Base-by-base conservation (phyloP, 495 filamentous ascomycete species). In the Aspergillus incahuasiensis region DNA sequence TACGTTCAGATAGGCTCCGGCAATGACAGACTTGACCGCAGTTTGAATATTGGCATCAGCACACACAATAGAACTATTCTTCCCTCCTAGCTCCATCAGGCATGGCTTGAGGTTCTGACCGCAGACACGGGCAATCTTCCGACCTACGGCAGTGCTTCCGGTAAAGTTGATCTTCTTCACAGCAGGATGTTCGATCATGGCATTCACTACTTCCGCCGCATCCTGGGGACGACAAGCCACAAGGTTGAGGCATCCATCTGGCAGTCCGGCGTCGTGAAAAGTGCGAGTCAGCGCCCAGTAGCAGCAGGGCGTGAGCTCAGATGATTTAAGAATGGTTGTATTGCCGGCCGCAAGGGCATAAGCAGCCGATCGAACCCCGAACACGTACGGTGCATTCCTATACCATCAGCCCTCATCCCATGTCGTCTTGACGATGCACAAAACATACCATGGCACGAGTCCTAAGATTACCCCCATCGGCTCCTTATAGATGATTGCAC, bases 261-360 rank as follows among this genome's bases (percentile, higher is more conserved):
- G 82, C 0, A 86, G 73, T 28, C 91, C 91, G 1, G 91, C 91
- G 57, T 90, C 86, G 28, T 77, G 74, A 51, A 94, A 80, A 45
- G 86, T 70, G 7, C 79, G 79, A 16, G 82, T 79, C 46, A 96
- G 80, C 24, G 82, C 84, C 76, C 81, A 88, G 74, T 88, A 88
- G 52, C 78, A 82, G 42, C 85, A 80, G 1, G 91, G 91, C 3
- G 86, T 85, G 20, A 82, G 67, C 62, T 96, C 91, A 11, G 84
- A 82, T 3, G 84, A 84, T 68, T 92, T 92, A 2, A 92, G 73
- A 43, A 92, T 78, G 8, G 79, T 83, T 1, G 88, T 90, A 61
- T 89, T 90, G 6, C 91, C 91, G 6, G 85, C 83, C n/a, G 91
- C 91, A 43, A 96, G 77, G 15, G 91, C 85, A 68, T 79, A 90